A percentile compares a stretch with the other conserved stretches of the same genome.
Conservation (phyloP, 192 early-diverging fungal genomes). For the Phlyctochytrium bullatum region DNA sequence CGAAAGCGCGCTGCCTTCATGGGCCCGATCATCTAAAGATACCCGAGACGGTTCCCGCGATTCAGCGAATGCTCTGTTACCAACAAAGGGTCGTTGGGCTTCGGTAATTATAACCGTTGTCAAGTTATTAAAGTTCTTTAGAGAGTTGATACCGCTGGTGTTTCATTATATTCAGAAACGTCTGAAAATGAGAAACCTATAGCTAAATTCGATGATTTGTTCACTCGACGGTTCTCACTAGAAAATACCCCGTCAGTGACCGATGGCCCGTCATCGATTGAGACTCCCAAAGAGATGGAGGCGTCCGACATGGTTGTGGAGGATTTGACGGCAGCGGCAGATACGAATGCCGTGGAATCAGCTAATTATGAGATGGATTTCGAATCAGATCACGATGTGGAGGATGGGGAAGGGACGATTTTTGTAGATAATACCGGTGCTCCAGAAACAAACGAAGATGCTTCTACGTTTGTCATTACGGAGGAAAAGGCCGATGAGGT, state of each 20-base stretch:
- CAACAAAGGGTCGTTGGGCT: conserved; percentile 16
- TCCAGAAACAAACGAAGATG: neutral
- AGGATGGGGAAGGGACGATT: conserved; percentile 16
- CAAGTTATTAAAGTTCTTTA: conserved; percentile 1
- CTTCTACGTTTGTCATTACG: conserved; percentile 3
- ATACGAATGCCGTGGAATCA: neutral
- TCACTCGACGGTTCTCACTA: conserved; percentile 34
- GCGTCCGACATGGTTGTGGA: neutral
- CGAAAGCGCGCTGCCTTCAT: conserved; percentile 34
- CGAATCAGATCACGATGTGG: conserved; percentile 18
- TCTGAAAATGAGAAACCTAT: conserved; percentile 26
- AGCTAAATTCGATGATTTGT: conserved; percentile 19
- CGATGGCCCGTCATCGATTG: neutral
- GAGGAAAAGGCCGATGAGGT: neutral
- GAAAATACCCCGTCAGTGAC: neutral
- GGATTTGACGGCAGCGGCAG: neutral
- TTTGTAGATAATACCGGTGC: neutral
- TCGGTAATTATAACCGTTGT: neutral
- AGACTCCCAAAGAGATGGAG: neutral
- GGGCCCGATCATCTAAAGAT: conserved; percentile 26
- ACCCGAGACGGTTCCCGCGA: neutral
- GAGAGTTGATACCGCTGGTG: conserved; percentile 30
- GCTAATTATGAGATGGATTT: conserved; percentile 1
- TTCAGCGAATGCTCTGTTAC: conserved; percentile 12
- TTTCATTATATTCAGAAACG: conserved; percentile 40